Conservation (phyloP, 2,329 filamentous ascomycete species). For the Lecanicillium sp. region DNA sequence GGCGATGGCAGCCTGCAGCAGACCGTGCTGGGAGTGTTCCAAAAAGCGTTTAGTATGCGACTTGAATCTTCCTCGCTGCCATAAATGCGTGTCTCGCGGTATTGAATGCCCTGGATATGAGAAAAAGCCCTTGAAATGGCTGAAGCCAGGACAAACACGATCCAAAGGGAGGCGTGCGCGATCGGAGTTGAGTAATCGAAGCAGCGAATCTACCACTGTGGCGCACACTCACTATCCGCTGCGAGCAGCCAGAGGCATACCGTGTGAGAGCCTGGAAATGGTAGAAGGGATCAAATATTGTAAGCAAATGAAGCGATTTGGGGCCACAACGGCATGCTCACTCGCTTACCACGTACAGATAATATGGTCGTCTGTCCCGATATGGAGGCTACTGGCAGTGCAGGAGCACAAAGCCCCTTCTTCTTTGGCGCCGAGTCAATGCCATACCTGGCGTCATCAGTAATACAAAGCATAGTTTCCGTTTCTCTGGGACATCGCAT, state of each 20-base stretch:
- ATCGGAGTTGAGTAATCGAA: constrained; percentile 7
- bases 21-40: constrained; percentile 15
- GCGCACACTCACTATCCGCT: not conserved
- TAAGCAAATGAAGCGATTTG: not conserved
- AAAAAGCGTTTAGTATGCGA: constrained; percentile 14
- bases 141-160: constrained; percentile 13
- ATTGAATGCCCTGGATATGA: constrained; percentile 13
- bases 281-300: constrained; percentile 5
- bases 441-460: constrained; percentile 3
- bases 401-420: constrained; percentile 7
- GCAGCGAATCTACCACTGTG: not conserved
- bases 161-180: constrained; percentile 11
- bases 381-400: constrained; percentile 10
- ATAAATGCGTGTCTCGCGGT: constrained; percentile 10
- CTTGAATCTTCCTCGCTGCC: constrained; percentile 10
- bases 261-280: constrained; percentile 8
- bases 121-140: constrained; percentile 14
- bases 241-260: no score
- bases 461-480: constrained; percentile 10
- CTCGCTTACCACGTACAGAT: constrained; percentile 4
- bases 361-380: constrained; percentile 14
- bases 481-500: constrained; percentile 12
- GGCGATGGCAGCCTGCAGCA: no score
- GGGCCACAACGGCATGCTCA: not conserved
- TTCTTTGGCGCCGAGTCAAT: constrained; percentile 4